Conservation (phyloP, 2,329 filamentous ascomycete species). For the Pyricularia grisea region DNA sequence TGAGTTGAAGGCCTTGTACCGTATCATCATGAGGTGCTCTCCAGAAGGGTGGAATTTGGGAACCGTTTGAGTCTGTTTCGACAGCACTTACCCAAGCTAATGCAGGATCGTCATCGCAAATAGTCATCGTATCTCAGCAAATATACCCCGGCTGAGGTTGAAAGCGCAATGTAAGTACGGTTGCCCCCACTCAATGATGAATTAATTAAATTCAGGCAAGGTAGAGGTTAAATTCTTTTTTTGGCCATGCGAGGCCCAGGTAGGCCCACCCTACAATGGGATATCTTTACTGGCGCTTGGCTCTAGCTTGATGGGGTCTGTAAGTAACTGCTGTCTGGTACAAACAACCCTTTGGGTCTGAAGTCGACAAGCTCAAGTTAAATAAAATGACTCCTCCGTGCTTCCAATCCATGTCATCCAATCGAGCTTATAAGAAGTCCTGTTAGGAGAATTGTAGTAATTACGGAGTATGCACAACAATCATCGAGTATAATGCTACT, state of each 20-base stretch:
- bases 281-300: background rate
- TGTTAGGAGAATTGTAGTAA: too few species aligned
- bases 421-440: too few species aligned
- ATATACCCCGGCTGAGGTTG: background rate
- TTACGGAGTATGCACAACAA: too few species aligned
- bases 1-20: too few species aligned
- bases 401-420: too few species aligned
- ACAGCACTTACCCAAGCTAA: background rate
- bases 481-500: too few species aligned
- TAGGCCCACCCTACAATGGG: background rate
- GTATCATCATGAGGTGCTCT: too few species aligned
- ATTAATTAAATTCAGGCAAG: background rate
- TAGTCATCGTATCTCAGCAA: background rate
- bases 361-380: too few species aligned
- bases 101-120: background rate
- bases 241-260: background rate
- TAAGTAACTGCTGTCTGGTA: background rate
- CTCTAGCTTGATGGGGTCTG: background rate
- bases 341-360: too few species aligned
- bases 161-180: background rate
- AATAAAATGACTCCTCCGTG: too few species aligned
- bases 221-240: background rate
- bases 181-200: background rate
- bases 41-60: too few species aligned
- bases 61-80: too few species aligned